Base-by-base conservation (phyloP, 768 basidiomycete genomes). In the Leccinum boreale region DNA sequence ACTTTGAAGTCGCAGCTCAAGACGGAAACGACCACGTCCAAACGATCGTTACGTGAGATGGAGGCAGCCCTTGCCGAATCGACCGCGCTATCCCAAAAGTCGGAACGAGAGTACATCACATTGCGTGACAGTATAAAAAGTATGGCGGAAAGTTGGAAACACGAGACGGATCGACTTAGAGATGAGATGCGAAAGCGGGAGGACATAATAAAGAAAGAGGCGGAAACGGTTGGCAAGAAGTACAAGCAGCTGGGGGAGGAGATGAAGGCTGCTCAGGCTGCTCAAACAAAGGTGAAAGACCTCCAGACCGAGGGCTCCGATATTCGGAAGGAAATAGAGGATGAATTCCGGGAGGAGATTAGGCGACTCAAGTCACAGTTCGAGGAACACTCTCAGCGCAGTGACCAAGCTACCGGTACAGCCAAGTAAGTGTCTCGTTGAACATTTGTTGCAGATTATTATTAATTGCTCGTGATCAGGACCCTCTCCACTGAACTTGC, bases 41-140 rank as follows among this genome's bases (percentile, higher is more conserved):
- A 93, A 72, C 89, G 89, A 68, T 75, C 84, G 1, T 68, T 92
- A 11, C 85, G 89, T 21, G 91, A 93, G 65, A 90, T 93, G 90
- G 90, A 92, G 70, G 55, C 81, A 7, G 75, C 86, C 6, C 78
- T 94, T 28, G 65, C 83, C 1, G 90, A 92, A 72, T 88, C 88
- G 3, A 87, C 87, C 0, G 81, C 90, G 3, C 76, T 89, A 15
- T 90, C 88, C 15, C 85, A 88, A 67, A 92, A 90, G 73, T 84
- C 83, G 19, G 89, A 94, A 70, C 81, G 90, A 36, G 93, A 94
- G 73, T 95, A 94, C 62, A 76, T 85, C 60, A 87, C 86, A 0
- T 73, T 95, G 52, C 82, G 89, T 15, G 90, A 91, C 57, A 87
- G 88, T 62, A 73, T 94, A 53, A 89, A 88, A 69, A 77, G 80